Evolutionary conservation across 495 filamentous ascomycete species (phyloP), one percentile per base, ranked within the genome.

Genomic region (Hypomontagnella monticulosa): DNA sequence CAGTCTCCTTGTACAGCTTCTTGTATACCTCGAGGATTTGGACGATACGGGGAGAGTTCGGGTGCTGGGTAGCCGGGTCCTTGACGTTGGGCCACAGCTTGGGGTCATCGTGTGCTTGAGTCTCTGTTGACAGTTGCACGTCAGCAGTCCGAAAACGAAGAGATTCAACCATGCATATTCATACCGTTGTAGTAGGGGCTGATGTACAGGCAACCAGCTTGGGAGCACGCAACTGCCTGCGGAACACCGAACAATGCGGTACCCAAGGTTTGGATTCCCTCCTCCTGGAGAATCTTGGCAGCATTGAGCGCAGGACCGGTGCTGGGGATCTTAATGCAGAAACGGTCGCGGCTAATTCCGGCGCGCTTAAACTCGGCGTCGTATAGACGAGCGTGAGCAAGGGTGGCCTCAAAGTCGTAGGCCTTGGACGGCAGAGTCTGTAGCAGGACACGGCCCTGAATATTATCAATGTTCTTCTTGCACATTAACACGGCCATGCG

Each of bases 401-500:
- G 65, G 20, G 74, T 75, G 16, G 71, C 71, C 40, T 70, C 67
- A n/a, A 63, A 69, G 48, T 71, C 61, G 63, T 81, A 81, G 20
- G 76, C 79, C 20, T 75, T 61, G 1, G 72, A 76, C 7, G 77
- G 77, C 8, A 73, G 67, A 14, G 70, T 73, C 57, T 81, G 78
- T 7, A 80, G 66, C 12, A 81, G 64, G 19, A 78, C 75, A 11
- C 77, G 77, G 46, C 77, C 78, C 41, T 64, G 55, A 42, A 81
- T 78, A 47, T 71, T 65, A 61, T 75, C 73, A 44, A 81, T 78
- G 47, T 76, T 79, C 46, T 73, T 73, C 61, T 73, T 76, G 66
- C 76, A 79, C 66, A 81, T 68, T 42, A 79, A 71, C 41, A 75
- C 73, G 16, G 83, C 81, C 65, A 77, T 73, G 51, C 77, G 71